Evolutionary conservation across 2,329 filamentous ascomycete species (phyloP).

Genomic region (Hypoxylon sp.): DNA sequence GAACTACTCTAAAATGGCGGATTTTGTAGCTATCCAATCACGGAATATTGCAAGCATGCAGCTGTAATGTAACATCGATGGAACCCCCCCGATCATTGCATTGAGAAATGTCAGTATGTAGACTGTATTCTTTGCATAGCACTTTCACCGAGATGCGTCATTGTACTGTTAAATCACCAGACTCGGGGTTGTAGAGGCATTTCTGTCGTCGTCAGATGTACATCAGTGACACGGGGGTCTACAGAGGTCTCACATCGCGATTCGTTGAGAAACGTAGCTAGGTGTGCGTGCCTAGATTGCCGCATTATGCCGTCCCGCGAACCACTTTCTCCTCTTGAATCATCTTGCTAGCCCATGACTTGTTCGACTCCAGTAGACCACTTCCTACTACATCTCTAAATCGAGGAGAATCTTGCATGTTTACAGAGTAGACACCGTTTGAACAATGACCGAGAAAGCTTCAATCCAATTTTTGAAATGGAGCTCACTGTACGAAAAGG

Average conservation of each 20-base stretch:
- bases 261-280: background rate
- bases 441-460: conserved; percentile 1
- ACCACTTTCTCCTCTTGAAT: background rate
- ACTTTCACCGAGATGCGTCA: background rate
- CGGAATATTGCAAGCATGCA: background rate
- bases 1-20: conserved; percentile 1
- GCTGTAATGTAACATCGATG: conserved; percentile 3
- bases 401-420: background rate
- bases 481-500: background rate
- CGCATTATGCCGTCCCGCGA: background rate
- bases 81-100: background rate
- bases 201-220: background rate
- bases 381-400: background rate
- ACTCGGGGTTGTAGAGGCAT: background rate
- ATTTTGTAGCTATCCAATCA: background rate
- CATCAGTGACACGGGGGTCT: background rate
- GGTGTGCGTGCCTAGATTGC: background rate
- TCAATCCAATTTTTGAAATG: conserved; percentile 8
- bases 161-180: background rate
- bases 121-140: background rate
- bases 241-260: background rate
- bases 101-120: background rate
- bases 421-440: background rate
- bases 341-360: background rate
- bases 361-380: background rate